A percentile compares a stretch with the other conserved stretches of the same genome.
phyloP scores from a whole-genome alignment of 345 rosid genomes.

The Balakata baccata region DNA sequence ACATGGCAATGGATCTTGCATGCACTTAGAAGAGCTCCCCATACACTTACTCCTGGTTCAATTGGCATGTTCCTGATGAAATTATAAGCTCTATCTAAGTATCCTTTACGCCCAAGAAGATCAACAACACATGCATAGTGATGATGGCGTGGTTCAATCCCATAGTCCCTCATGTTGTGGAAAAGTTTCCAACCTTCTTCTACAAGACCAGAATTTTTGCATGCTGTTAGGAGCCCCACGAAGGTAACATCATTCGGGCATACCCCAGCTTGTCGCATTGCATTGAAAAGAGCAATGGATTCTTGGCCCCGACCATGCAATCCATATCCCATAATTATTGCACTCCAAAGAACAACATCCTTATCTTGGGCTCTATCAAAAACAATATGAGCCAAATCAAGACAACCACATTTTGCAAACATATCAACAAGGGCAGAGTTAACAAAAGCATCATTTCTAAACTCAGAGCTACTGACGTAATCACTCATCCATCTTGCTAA shows the following conservation, averaged over 20 bases:
- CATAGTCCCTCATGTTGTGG: constrained; percentile 49
- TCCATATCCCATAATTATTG: constrained; percentile 70
- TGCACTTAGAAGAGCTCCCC: constrained; percentile 72
- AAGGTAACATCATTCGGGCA: constrained; percentile 64
- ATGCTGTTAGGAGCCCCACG: constrained; percentile 59
- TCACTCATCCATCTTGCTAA: constrained; percentile 60
- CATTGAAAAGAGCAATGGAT: constrained; percentile 50
- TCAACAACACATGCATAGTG: constrained; percentile 70
- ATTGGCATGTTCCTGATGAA: constrained; percentile 56
- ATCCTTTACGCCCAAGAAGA: constrained; percentile 71
- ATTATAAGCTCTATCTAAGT: constrained; percentile 49
- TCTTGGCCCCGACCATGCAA: constrained; percentile 58
- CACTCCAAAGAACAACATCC: constrained; percentile 71
- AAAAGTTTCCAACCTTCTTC: constrained; percentile 68
- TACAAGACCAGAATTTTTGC: constrained; percentile 66
- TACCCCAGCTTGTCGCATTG: constrained; percentile 47
- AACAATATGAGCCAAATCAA: constrained; percentile 47
- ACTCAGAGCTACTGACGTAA: constrained; percentile 37
- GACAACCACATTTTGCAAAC: constrained; percentile 70
- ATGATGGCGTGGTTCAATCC: constrained; percentile 55
- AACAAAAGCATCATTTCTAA: constrained; percentile 42
- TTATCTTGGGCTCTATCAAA: constrained; percentile 52
- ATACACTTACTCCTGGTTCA: constrained; percentile 55
- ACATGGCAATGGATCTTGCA: constrained; percentile 63
- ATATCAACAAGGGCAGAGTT: constrained; percentile 56